Percentiles rank a stretch among this genome's conserved stretches.
Evolutionary conservation across 2,329 filamentous ascomycete genomes (phyloP).

Genomic region (Aureobasidium sp.): DNA sequence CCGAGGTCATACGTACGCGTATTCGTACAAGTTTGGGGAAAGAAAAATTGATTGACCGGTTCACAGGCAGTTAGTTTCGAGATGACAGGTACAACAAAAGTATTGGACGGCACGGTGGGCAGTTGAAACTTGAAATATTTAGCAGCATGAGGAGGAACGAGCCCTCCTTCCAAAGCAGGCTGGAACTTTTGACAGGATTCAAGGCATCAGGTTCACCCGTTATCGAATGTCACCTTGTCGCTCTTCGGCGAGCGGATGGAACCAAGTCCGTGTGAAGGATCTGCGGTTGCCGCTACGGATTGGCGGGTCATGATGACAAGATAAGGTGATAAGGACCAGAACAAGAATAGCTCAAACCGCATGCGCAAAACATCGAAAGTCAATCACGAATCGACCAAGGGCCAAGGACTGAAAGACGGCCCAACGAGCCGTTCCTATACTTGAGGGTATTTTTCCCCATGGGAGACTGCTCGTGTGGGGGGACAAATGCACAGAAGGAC

Average conservation of each 20-base stretch:
- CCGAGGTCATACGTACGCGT: background rate
- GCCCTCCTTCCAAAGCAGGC: background rate
- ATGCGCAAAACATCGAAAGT: slow-evolving; percentile 7
- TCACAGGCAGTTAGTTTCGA: background rate
- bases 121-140: background rate
- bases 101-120: background rate
- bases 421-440: background rate
- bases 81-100: background rate
- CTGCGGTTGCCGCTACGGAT: background rate
- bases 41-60: no score
- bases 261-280: background rate
- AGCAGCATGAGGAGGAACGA: background rate
- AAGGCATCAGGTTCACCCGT: background rate
- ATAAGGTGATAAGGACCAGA: background rate
- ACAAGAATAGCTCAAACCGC: slow-evolving; percentile 1
- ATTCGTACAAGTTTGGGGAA: background rate
- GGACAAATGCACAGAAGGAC: background rate
- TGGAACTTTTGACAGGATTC: background rate
- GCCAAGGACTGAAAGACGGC: background rate
- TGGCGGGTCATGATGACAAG: background rate
- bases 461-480: background rate
- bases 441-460: background rate
- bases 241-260: background rate
- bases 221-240: background rate
- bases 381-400: background rate